A percentile compares a stretch with the other conserved stretches of the same genome.
phyloP scores from a whole-genome alignment of 2,329 filamentous ascomycete genomes.

The Didymella glomerata region DNA sequence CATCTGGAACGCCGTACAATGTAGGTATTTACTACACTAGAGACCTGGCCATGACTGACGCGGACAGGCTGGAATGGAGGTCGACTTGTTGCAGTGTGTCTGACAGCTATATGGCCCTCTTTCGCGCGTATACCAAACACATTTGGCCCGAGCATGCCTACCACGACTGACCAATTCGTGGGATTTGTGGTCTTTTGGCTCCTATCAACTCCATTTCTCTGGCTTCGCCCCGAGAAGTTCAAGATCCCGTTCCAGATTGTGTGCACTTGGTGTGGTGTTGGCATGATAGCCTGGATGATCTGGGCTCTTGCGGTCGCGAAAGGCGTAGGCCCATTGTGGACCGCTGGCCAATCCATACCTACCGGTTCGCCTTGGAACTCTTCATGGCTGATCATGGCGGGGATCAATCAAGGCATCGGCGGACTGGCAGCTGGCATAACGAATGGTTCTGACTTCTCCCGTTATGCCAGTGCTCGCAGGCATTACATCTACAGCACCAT shows the following conservation, averaged over 20 bases:
- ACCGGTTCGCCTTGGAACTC: constrained; percentile 49
- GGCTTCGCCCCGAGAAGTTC: constrained; percentile 61
- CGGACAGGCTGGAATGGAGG: constrained; percentile 49
- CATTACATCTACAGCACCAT: constrained; percentile 54
- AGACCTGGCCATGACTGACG: constrained; percentile 11
- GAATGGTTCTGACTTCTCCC: constrained; percentile 57
- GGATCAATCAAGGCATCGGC: constrained; percentile 56
- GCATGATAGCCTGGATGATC: constrained; percentile 59
- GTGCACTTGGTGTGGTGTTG: constrained; percentile 55
- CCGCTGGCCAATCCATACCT: constrained; percentile 49
- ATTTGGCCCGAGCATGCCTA: constrained; percentile 45
- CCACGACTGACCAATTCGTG: constrained; percentile 48
- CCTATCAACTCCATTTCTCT: constrained; percentile 56
- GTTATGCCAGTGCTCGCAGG: constrained; percentile 51
- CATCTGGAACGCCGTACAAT: constrained; percentile 61
- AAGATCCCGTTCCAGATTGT: constrained; percentile 58
- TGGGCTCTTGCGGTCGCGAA: constrained; percentile 57
- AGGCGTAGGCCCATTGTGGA: constrained; percentile 57
- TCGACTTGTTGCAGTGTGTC: constrained; percentile 44
- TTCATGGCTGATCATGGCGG: constrained; percentile 58
- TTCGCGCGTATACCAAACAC: constrained; percentile 48
- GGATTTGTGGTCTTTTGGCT: constrained; percentile 50
- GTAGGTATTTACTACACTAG: constrained; percentile 39
- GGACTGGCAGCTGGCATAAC: constrained; percentile 54
- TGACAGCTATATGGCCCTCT: constrained; percentile 50